Conservation (phyloP, 1,284 basidiomycete species). For the Malassezia slooffiae region DNA sequence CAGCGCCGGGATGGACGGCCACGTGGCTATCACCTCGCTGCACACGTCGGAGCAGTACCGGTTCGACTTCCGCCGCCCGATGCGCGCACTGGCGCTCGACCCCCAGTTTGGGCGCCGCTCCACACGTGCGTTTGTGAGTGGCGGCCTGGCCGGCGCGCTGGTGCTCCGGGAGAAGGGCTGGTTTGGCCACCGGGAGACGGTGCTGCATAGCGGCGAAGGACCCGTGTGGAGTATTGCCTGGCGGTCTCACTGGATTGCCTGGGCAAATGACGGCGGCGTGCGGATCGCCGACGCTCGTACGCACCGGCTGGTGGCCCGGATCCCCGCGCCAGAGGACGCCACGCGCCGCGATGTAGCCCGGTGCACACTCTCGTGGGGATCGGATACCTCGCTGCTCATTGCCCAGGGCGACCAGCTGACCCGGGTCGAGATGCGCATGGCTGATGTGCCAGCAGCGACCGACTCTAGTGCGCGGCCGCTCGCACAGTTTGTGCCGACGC, state of each 20-base stretch:
- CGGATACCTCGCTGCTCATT: conserved; percentile 72
- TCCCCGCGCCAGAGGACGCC: conserved; percentile 67
- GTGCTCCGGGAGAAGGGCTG: conserved; percentile 86
- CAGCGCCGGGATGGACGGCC: conserved; percentile 87
- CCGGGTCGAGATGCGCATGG: conserved; percentile 53
- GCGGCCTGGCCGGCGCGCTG: conserved; percentile 79
- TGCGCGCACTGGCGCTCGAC: conserved; percentile 79
- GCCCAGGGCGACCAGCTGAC: conserved; percentile 93
- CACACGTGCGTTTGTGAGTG: conserved; percentile 78
- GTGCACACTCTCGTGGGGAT: conserved; percentile 81
- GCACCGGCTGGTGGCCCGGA: conserved; percentile 70
- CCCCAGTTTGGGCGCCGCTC: conserved; percentile 74
- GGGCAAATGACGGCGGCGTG: conserved; percentile 93
- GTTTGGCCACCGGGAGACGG: conserved; percentile 83
- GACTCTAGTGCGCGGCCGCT: conserved; percentile 8
- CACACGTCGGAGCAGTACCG: conserved; percentile 66
- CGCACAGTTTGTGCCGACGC: conserved; percentile 1
- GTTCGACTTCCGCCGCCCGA: conserved; percentile 84
- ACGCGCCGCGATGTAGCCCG: conserved; percentile 88
- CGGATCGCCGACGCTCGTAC: conserved; percentile 80
- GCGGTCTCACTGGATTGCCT: conserved; percentile 76
- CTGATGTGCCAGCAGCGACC: conserved; percentile 2
- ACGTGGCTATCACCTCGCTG: conserved; percentile 77
- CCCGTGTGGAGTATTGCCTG: conserved; percentile 87
- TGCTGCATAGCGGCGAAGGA: conserved; percentile 77